phyloP scores from a whole-genome alignment of 2,329 filamentous ascomycete species.

The Cladophialophora yegresii region DNA sequence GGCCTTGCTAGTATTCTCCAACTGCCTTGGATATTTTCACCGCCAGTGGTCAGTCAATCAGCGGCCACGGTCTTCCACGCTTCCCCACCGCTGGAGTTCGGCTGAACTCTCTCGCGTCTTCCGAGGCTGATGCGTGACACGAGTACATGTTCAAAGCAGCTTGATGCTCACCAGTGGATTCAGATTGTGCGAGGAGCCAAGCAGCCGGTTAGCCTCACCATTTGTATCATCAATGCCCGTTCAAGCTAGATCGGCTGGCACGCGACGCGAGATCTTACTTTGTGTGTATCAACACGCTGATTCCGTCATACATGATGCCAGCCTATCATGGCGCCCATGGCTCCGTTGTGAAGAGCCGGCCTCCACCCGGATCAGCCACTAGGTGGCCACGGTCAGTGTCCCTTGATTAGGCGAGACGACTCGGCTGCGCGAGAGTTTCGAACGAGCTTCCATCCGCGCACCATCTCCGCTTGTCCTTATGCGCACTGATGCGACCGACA shows the following conservation, averaged over 20 bases:
- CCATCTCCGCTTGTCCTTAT: not conserved
- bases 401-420: conserved; percentile 11
- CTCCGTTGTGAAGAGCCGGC: conserved; percentile 16
- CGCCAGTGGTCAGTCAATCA: conserved; percentile 15
- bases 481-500: not conserved
- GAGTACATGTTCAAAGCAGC: conserved; percentile 3
- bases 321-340: conserved; percentile 23
- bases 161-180: conserved; percentile 12
- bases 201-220: conserved; percentile 18
- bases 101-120: conserved; percentile 26
- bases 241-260: conserved; percentile 25
- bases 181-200: conserved; percentile 6
- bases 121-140: conserved; percentile 21
- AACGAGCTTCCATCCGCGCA: conserved; percentile 16
- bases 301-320: conserved; percentile 27
- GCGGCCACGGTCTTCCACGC: conserved; percentile 14
- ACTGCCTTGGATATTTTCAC: not conserved
- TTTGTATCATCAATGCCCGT: conserved; percentile 15
- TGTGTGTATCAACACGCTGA: conserved; percentile 24
- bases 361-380: conserved; percentile 15
- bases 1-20: not conserved
- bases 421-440: conserved; percentile 22
- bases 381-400: conserved; percentile 1
- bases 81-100: conserved; percentile 3
- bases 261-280: conserved; percentile 35